phyloP scores from a whole-genome alignment of 1,284 basidiomycete genomes.

The Sporisorium iseilematis-ciliati region DNA sequence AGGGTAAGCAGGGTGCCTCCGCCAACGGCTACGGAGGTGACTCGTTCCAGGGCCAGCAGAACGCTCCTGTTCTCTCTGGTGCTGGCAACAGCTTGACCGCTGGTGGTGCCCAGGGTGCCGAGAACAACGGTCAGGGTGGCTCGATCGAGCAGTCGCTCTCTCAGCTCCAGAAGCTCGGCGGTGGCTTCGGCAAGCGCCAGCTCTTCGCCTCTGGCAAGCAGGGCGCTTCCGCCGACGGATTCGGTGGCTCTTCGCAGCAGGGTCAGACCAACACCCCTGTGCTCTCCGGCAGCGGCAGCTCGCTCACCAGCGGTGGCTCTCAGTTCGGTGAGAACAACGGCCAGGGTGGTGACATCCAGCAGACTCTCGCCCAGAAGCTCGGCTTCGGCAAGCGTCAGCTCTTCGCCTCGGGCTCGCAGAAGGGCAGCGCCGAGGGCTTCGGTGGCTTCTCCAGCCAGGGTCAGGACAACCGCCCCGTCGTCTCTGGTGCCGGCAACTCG shows the following conservation, averaged over 20 bases:
- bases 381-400: conserved; percentile 30
- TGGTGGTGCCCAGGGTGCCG: not conserved
- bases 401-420: conserved; percentile 29
- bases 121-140: not conserved
- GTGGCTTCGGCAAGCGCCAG: conserved; percentile 11
- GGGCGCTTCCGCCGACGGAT: conserved; percentile 34
- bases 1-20: conserved; percentile 28
- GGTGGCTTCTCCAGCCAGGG: conserved; percentile 23
- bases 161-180: conserved; percentile 24
- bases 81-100: not conserved
- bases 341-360: conserved; percentile 21
- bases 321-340: conserved; percentile 31
- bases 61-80: conserved; percentile 17
- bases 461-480: conserved; percentile 28
- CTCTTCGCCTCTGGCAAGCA: conserved; percentile 24
- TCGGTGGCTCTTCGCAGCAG: conserved; percentile 23
- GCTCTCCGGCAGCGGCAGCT: conserved; percentile 18
- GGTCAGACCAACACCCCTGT: conserved; percentile 25
- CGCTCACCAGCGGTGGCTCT: conserved; percentile 20
- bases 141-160: not conserved
- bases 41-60: conserved; percentile 21
- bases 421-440: conserved; percentile 23
- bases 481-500: conserved; percentile 33
- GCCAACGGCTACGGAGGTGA: conserved; percentile 23
- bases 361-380: conserved; percentile 29